Conservation (phyloP, 106 monocot species). For the Iris macrosiphon region DNA sequence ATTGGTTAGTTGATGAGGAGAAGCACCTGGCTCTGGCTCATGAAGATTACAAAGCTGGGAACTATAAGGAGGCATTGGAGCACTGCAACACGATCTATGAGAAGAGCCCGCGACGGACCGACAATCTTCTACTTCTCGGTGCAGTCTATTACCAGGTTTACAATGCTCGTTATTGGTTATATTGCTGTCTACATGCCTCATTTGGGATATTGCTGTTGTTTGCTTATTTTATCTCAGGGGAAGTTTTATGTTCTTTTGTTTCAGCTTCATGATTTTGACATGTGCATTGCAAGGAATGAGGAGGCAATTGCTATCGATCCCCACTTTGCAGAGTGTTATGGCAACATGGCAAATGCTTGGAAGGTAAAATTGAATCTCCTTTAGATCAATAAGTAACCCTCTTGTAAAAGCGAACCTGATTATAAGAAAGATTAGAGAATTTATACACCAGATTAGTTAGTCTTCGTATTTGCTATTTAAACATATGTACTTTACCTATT, state of each 20-base stretch:
- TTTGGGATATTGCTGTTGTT: no score
- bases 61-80: constrained; percentile 74
- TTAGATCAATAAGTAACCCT: not conserved
- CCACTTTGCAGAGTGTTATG: constrained; percentile 89
- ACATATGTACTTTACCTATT: no score
- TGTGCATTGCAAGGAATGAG: constrained; percentile 87
- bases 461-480: no score
- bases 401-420: not conserved
- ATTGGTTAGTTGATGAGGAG: constrained; percentile 58
- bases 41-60: constrained; percentile 78
- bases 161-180: not conserved
- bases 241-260: constrained; percentile 3
- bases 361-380: constrained; percentile 37
- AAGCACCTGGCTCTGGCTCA: constrained; percentile 61
- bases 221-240: no score
- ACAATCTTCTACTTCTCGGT: constrained; percentile 85
- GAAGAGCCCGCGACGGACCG: constrained; percentile 66
- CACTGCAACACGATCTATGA: constrained; percentile 62
- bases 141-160: constrained; percentile 89
- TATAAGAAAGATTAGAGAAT: not conserved
- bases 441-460: no score
- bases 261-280: constrained; percentile 88
- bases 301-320: constrained; percentile 87
- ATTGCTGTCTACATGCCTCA: not conserved
- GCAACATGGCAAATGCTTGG: constrained; percentile 99